These are phyloP conservation scores for Paraurostyla sp. DNA, from an alignment of 73 alveolate species.

Conservation along the genomic window DNA sequence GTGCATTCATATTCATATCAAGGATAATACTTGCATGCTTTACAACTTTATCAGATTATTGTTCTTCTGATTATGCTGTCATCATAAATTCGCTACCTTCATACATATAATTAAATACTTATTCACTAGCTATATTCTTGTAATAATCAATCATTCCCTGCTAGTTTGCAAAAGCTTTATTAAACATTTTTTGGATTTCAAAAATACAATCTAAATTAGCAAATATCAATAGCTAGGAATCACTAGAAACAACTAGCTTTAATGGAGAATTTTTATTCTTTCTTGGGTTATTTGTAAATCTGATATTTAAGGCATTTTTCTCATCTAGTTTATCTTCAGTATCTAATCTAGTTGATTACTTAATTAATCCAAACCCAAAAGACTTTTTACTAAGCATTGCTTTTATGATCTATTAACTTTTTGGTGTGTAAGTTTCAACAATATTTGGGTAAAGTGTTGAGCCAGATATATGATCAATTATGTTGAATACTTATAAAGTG, in stretches of 20 bases:
- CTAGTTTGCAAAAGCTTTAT: conserved; percentile 35
- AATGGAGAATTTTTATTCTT: background rate
- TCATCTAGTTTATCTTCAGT: conserved; percentile 7
- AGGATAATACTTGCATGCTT: conserved; percentile 24
- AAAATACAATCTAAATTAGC: conserved; percentile 37
- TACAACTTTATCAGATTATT: background rate
- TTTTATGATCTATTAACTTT: background rate
- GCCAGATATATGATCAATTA: conserved; percentile 42
- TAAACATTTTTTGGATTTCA: conserved; percentile 18
- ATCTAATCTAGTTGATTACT: background rate
- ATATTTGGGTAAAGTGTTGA: conserved; percentile 47
- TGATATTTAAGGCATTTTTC: conserved; percentile 18
- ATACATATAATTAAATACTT: conserved; percentile 55
- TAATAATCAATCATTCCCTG: conserved; percentile 62
- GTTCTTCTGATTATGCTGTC: conserved; percentile 29
- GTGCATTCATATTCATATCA: conserved; percentile 64
- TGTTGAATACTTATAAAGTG: conserved; percentile 47
- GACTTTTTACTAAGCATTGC: background rate
- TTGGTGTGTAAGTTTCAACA: conserved; percentile 15
- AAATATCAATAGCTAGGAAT: conserved; percentile 27
- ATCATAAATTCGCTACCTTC: conserved; percentile 65
- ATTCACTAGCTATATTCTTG: conserved; percentile 62
- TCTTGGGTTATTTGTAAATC: conserved; percentile 42
- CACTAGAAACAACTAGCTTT: background rate
- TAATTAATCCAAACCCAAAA: background rate